Base-by-base conservation (phyloP, 208 protist genomes). In the Crithidia acanthocephali region DNA sequence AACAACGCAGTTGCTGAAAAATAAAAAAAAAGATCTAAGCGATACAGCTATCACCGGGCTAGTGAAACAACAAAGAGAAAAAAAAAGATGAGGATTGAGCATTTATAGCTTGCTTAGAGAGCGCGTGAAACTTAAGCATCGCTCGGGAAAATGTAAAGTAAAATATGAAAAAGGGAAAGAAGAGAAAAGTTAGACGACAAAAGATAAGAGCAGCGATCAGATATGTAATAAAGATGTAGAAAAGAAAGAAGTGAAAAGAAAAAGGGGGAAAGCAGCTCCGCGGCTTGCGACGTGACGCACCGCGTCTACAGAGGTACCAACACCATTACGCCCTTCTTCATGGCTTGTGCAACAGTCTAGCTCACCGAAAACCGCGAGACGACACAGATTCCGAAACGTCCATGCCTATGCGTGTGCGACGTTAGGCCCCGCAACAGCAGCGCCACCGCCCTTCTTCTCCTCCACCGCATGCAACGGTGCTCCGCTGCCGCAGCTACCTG, bases 131-230 rank as follows among this genome's bases (percentile, higher is more conserved):
- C 37, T 42, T 42, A 50, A 50, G 10, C 6, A 16, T 22, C 9
- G 5, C 9, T 50, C 50, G 20, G 16, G 25, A 55, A 27, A 23
- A 32, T 11, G 30, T 16, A 55, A 55, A 32, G 6, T 42, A 55
- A 55, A 32, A 57, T 52, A 53, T 32, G 67, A 57, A 63, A 73
- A 27, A 66, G 27, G 18, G 4, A 56, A 47, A 47, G 62, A n/a
- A n/a, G n/a, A n/a, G 20, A 32, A 22, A 59, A 47, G 33, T 57
- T 15, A 69, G 65, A 45, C 16, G 35, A 72, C 33, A 57, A n/a
- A 48, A 33, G 20, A 48, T 33, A 69, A 47, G 45, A 59, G n/a
- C 55, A 44, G 25, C 6, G 45, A 45, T 13, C 48, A 61, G 40
- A 62, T 44, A 58, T 59, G 40, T 2, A 56, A 60, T 40, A 15